Base-by-base conservation (phyloP, 805 yeast species). In the Kodamaea jinghongensis region DNA sequence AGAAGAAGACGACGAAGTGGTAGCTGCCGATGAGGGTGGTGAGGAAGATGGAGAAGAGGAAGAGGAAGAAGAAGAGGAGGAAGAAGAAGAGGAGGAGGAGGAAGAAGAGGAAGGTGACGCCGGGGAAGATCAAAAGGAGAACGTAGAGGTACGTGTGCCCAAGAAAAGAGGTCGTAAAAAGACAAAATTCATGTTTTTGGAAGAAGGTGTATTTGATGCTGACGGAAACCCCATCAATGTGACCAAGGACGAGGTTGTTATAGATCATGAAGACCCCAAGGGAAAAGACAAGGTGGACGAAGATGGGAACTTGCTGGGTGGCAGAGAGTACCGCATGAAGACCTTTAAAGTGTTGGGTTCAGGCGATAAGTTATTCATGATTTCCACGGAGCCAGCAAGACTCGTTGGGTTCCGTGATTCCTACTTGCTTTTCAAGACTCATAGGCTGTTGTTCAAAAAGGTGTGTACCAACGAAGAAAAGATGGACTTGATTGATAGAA, bases 321-420 rank as follows among this genome's bases (percentile, higher is more conserved):
- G 79, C 12, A 75, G 97, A 47, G 77, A 78, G 52, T 91, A 76
- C 65, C 72, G 90, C 43, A 79, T 83, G 40, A 76, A 82, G 44
- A 75, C 84, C 0, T 86, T 86, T 60, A 81, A 80, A 4, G 69
- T 84, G 6, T 56, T 67, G 30, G 81, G 79, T 4, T 70, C 78
- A 40, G 96, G 96, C 6, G 77, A 79, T 14, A 73, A 81, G 48
- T 70, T 81, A 42, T 93, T 79, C 61, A 90, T 91, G 96, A 76
- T 93, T 34, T 83, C 96, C 2, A 90, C 98, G 0, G 99, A 93
- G 56, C 96, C 96, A 2, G 97, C 99, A 1, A 76, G 98, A 50
- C 80, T 91, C 54, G 88, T 91, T 45, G 98, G 97, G 3, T 86
- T 89, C 65, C 75, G 96, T 50, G 97, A 91, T 57, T 86, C 96